These are phyloP conservation scores for Alloteropsis angusta DNA, from an alignment of 202 grass and related monocot species.

Conservation along the genomic window DNA sequence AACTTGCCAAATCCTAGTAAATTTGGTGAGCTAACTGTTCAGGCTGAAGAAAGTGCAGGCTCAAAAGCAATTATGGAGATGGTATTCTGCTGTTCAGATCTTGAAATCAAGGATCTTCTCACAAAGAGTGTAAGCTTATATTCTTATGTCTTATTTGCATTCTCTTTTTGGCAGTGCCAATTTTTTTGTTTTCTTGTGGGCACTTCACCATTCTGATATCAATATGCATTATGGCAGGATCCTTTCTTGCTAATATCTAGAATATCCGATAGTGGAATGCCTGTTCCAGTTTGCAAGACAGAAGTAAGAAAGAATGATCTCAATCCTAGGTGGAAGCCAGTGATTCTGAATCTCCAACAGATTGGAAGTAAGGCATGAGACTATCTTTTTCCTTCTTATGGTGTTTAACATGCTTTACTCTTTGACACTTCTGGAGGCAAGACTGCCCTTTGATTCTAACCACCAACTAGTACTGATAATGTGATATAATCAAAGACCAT, in stretches of 20 bases:
- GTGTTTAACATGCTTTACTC: slow-evolving; percentile 9
- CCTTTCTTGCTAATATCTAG: slow-evolving; percentile 95
- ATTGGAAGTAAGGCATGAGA: slow-evolving; percentile 79
- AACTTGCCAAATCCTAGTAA: slow-evolving; percentile 47
- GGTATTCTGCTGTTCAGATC: slow-evolving; percentile 76
- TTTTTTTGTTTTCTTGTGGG: background rate
- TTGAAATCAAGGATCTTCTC: slow-evolving; percentile 96
- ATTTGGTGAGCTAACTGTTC: slow-evolving; percentile 66
- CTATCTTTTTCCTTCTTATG: slow-evolving; percentile 30
- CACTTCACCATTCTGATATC: slow-evolving; percentile 29
- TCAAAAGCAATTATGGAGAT: slow-evolving; percentile 94
- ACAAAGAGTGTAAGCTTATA: slow-evolving; percentile 82
- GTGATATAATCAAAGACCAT: background rate
- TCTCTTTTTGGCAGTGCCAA: slow-evolving; percentile 13
- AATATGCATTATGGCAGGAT: slow-evolving; percentile 54
- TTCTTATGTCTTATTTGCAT: background rate
- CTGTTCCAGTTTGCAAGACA: slow-evolving; percentile 94
- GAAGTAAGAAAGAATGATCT: slow-evolving; percentile 99
- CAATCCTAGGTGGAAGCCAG: slow-evolving; percentile 88
- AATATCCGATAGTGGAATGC: slow-evolving; percentile 64
- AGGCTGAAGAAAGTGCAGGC: slow-evolving; percentile 70
- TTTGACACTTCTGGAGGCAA: background rate
- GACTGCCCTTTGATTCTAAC: background rate
- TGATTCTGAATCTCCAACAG: slow-evolving; percentile 91
- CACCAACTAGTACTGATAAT: background rate